These are phyloP conservation scores for Podaxis pistillaris DNA, from an alignment of 768 basidiomycete species.

Conservation along the genomic window DNA sequence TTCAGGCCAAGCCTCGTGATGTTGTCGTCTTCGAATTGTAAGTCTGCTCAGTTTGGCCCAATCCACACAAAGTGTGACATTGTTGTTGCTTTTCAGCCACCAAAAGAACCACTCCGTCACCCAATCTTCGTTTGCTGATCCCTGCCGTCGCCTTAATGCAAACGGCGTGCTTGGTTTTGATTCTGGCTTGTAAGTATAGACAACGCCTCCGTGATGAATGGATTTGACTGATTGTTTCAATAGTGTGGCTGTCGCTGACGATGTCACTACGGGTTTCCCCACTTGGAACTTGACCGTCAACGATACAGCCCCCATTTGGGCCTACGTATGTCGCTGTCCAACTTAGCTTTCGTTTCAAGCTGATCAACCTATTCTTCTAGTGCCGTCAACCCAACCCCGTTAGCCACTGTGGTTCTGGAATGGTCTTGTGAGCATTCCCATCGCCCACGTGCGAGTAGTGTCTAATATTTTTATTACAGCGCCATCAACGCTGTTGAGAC, in stretches of 20 bases:
- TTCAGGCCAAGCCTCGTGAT: slow-evolving; percentile 53
- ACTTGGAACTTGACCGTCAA: slow-evolving; percentile 57
- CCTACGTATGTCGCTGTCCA: slow-evolving; percentile 37
- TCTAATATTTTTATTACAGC: slow-evolving; percentile 21
- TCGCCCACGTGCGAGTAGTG: background rate
- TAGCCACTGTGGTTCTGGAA: slow-evolving; percentile 51
- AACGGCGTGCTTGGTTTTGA: slow-evolving; percentile 47
- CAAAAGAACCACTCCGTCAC: slow-evolving; percentile 70
- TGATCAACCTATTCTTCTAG: slow-evolving; percentile 22
- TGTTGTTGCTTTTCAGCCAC: slow-evolving; percentile 34
- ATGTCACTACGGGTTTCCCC: slow-evolving; percentile 43
- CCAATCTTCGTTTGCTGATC: slow-evolving; percentile 59
- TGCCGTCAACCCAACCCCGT: slow-evolving; percentile 38
- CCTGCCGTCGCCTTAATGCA: slow-evolving; percentile 46
- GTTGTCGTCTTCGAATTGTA: slow-evolving; percentile 61
- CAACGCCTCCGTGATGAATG: background rate
- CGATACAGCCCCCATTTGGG: slow-evolving; percentile 58
- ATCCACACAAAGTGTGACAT: slow-evolving; percentile 10
- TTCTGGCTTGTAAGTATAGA: slow-evolving; percentile 50
- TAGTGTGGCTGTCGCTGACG: slow-evolving; percentile 40
- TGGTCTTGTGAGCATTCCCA: slow-evolving; percentile 45
- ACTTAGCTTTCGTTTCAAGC: background rate
- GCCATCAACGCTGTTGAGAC: slow-evolving; percentile 57
- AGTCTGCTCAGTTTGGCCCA: slow-evolving; percentile 18
- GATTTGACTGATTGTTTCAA: slow-evolving; percentile 3